Base-by-base conservation (phyloP, 1,284 basidiomycete species). In the Ganoderma boninense region DNA sequence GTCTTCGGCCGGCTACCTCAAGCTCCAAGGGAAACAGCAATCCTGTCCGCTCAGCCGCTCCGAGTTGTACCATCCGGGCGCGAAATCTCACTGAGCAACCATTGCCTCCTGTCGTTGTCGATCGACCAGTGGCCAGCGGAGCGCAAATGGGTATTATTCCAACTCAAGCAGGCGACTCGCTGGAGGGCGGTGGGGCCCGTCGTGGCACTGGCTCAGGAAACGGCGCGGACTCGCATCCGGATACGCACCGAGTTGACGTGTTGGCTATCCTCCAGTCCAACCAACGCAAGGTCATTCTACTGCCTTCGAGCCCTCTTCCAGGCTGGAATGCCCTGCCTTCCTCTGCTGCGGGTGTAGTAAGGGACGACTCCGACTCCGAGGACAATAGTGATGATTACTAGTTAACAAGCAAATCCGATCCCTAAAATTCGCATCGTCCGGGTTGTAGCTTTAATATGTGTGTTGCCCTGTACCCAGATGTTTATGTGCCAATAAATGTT, bases 271-370 rank as follows among this genome's bases (percentile, higher is more conserved):
- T 60, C 11, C 29, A 40, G 57, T 38, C 35, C 1, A 20, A 35
- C 20, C 8, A n/a, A 38, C 3, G 35, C n/a, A 60, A 60, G 57
- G 20, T 54, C 0, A 16, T 67, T 5, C 57, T 62, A 11, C 20
- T 72, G 1, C 68, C 71, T 11, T 67, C 71, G 10, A 72, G 68
- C 13, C 71, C 71, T 1, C 63, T 72, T 11, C 71, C 68, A 3
- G 65, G 60, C 2, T 72, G 71, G 68, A 60, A 64, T 8, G 59
- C 26, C 5, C 60, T 69, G 2, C n/a, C 56, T 6, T 60, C 18
- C 20, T 60, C 57, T 13, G 26, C 23, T 54, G 26, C 26, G 26
- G 26, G 26, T 29, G 26, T 29, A 29, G 38, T 40, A 10, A 26
- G 23, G 49, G 29, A 35, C 35, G 8, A 32, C 16, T 18, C 10